Evolutionary conservation across 768 basidiomycete species (phyloP), one percentile per base, ranked within the genome.

Genomic region (Zangia roseola): DNA sequence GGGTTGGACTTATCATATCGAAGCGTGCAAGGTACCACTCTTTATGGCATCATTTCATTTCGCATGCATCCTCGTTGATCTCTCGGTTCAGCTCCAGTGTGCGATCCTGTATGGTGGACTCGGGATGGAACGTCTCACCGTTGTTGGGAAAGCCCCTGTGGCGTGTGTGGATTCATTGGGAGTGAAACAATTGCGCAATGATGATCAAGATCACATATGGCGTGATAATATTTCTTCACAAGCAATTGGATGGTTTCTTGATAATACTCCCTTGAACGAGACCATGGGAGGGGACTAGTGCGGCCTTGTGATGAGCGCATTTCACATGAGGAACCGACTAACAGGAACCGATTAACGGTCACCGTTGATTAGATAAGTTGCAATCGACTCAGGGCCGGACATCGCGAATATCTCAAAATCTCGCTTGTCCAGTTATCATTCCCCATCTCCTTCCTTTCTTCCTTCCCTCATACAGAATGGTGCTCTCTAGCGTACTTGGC

Each of bases 401-500:
- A 39, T 44, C 41, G 24, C 34, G 36, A 20, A 50, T 50, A 56
- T 50, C 46, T 63, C 57, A 69, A 65, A 69, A 69, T 63, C 65
- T 42, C 57, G 53, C 24, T 42, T 45, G 34, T 38, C 16, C 34
- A 5, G 14, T 21, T 43, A 24, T 39, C 35, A 24, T 37, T 25
- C 19, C 45, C 43, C 54, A 43, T 10, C 20, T 51, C 53, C 33
- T 43, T 52, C 47, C 47, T 56, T 52, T 49, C 41, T 44, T 45
- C 41, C 42, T 41, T 40, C 56, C 40, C 55, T 58, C 58, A 52
- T 50, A 42, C 52, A 54, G 47, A 63, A 86, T 92, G 88, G 89
- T 92, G 52, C 64, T 70, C 39, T 92, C 90, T 53, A 87, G 88
- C 64, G 88, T 94, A 58, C 83, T 94, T 61, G 93, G 93, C 61